Percentiles rank a stretch among this genome's conserved stretches.
Evolutionary conservation across 352 stramenopile genomes (phyloP).

Genomic region (Phytopythium aichiense): DNA sequence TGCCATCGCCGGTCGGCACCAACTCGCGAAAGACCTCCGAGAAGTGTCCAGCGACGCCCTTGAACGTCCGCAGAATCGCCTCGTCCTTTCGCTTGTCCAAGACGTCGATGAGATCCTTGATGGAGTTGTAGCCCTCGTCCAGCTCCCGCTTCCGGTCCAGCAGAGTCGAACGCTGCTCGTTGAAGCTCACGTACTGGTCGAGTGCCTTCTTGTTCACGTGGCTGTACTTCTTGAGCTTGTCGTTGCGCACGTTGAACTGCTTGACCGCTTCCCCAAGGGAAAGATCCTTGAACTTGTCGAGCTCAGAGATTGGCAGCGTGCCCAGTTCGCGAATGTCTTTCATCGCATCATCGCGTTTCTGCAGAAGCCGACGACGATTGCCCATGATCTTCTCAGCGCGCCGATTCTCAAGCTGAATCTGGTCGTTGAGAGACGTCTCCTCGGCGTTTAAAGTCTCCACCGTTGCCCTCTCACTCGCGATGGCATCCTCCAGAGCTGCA

Average conservation of each 20-base stretch:
- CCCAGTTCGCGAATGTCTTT: constrained; percentile 97
- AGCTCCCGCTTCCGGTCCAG: constrained; percentile 95
- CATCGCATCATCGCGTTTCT: constrained; percentile 93
- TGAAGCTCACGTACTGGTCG: constrained; percentile 99
- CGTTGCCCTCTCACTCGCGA: constrained; percentile 34
- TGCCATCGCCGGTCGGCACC: constrained; percentile 94
- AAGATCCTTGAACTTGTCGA: constrained; percentile 89
- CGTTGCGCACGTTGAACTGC: constrained; percentile 92
- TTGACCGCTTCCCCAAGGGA: constrained; percentile 92
- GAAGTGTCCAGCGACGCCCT: constrained; percentile 97
- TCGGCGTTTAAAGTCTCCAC: constrained; percentile 55
- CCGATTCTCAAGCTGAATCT: constrained; percentile 81
- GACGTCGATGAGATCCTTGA: constrained; percentile 86
- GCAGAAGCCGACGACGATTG: constrained; percentile 70
- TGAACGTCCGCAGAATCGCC: constrained; percentile 98
- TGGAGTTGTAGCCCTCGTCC: constrained; percentile 90
- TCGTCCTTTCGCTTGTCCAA: constrained; percentile 97
- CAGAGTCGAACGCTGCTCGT: constrained; percentile 88
- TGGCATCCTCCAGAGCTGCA: constrained; percentile 41
- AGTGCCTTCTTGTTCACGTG: constrained; percentile 99
- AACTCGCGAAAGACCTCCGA: constrained; percentile 98
- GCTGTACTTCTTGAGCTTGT: constrained; percentile 96
- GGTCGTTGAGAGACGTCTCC: constrained; percentile 61
- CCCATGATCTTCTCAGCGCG: constrained; percentile 83
- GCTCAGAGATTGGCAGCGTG: constrained; percentile 92